Percentiles rank a stretch among this genome's conserved stretches.
phyloP scores from a whole-genome alignment of 768 basidiomycete genomes.

The Boletus sp. region DNA sequence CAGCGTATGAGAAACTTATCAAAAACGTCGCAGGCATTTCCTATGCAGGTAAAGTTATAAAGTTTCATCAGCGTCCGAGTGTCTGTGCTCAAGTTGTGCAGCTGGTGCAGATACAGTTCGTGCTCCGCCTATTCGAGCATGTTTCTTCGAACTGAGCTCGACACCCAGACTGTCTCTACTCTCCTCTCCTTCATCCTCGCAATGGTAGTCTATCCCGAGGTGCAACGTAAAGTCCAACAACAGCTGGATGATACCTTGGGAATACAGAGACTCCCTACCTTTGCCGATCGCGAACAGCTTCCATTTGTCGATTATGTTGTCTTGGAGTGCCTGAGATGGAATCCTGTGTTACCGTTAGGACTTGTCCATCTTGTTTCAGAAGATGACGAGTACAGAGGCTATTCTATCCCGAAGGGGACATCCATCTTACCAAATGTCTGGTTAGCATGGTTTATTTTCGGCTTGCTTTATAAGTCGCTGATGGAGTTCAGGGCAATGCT shows the following conservation, averaged over 20 bases:
- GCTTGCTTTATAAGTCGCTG: conserved; percentile 15
- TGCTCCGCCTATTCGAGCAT: conserved; percentile 23
- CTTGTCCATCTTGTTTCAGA: conserved; percentile 25
- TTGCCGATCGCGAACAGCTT: conserved; percentile 41
- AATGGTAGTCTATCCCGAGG: conserved; percentile 52
- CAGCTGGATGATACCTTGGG: conserved; percentile 52
- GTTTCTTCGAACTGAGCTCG: conserved; percentile 12
- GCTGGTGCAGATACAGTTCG: conserved; percentile 29
- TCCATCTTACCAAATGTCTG: conserved; percentile 49
- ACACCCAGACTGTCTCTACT: conserved; percentile 46
- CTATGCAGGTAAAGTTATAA: conserved; percentile 40
- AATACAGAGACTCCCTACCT: conserved; percentile 43
- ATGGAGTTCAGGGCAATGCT: conserved; percentile 38
- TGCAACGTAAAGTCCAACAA: conserved; percentile 46
- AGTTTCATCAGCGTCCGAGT: neutral
- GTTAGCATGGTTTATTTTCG: conserved; percentile 24
- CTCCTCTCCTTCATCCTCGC: conserved; percentile 51
- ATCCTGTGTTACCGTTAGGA: conserved; percentile 35
- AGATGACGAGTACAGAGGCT: conserved; percentile 47
- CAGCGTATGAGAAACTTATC: conserved; percentile 44
- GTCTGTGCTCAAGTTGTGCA: conserved; percentile 9
- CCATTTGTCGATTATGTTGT: conserved; percentile 38
- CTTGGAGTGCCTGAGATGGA: conserved; percentile 42
- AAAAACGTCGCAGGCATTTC: conserved; percentile 51
- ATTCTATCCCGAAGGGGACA: conserved; percentile 44